phyloP scores from a whole-genome alignment of 192 early-diverging fungal species.

The Spinellus fusiger region DNA sequence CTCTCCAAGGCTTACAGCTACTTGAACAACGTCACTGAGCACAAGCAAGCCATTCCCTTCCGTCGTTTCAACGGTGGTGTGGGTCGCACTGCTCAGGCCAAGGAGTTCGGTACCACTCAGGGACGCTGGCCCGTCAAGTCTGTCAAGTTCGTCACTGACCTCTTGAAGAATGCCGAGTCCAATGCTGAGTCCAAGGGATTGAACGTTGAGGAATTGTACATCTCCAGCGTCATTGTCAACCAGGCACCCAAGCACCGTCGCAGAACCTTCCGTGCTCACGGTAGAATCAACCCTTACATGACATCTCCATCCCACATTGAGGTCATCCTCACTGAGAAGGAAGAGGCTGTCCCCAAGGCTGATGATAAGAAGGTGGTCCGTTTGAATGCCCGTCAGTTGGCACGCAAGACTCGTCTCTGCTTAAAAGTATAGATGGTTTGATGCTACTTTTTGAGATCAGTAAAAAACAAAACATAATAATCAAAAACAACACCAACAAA shows the following conservation, averaged over 20 bases:
- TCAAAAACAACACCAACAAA: too few relatives aligned
- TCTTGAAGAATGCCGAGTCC: conserved; percentile 92
- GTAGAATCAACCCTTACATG: conserved; percentile 90
- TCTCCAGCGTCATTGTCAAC: conserved; percentile 95
- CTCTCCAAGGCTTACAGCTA: conserved; percentile 83
- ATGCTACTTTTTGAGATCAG: too few relatives aligned
- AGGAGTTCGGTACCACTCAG: conserved; percentile 77
- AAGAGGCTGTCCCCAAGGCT: conserved; percentile 68
- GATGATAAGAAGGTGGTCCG: conserved; percentile 49
- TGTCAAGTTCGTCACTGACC: conserved; percentile 82
- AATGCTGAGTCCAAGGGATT: conserved; percentile 95
- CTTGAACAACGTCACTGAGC: conserved; percentile 89
- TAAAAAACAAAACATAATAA: too few relatives aligned
- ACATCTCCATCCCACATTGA: conserved; percentile 91
- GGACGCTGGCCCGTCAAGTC: conserved; percentile 96
- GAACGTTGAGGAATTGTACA: conserved; percentile 74
- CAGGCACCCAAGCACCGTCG: conserved; percentile 92
- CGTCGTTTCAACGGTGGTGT: conserved; percentile 91
- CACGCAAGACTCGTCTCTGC: conserved; percentile 41
- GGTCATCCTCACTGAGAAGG: conserved; percentile 83
- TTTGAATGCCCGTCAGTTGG: conserved; percentile 45
- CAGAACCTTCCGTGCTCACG: conserved; percentile 95
- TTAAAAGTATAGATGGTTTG: too few relatives aligned
- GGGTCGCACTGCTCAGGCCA: conserved; percentile 92
- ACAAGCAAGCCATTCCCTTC: conserved; percentile 96